Evolutionary conservation across 306 rosid genomes (phyloP), one percentile per base, ranked within the genome.

Genomic region (Gastrolobium villosum): DNA sequence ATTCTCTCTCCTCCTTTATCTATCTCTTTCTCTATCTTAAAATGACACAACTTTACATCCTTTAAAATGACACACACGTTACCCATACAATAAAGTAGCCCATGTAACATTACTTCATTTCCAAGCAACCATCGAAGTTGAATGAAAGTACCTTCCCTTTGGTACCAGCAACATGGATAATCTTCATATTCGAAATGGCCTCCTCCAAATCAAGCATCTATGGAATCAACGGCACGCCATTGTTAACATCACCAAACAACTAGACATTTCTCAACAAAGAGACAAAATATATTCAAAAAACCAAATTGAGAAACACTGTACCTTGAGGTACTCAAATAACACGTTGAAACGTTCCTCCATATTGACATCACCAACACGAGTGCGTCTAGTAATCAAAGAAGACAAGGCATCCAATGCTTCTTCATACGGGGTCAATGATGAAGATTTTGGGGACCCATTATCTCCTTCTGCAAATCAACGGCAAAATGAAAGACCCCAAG

Each of bases 141-240:
- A 61, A 46, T 40, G 35, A 43, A 53, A 49, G 57, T 88, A 95
- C 99, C 99, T 95, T 95, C 64, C 99, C 98, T 84, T 95, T 95
- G 77, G 98, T 95, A 15, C 99, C 99, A 82, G 99, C 99, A 48
- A 92, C 97, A 78, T 95, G 99, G 72, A 95, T 91, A 69, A 95
- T 66, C 94, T 95, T 95, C 98, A 95, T 78, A 72, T 84, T 61
- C 1, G 90, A 86, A 82, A 92, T 88, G 9, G 91, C 71, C 86
- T 92, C 97, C 77, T 94, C 97, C 78, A 94, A 88, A 59, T 94
- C 99, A 46, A 94, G 90, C 46, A 92, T 92, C 99, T 95, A 60
- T 7, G 28, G 46, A 32, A 76, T 57, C 46, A 79, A 72, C 10
- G 1, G 54, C 43, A 48, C 62, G 8, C 76, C 52, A 74, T 31